Evolutionary conservation across 805 yeast species (phyloP).

Genomic region (Ogataea zsoltii): DNA sequence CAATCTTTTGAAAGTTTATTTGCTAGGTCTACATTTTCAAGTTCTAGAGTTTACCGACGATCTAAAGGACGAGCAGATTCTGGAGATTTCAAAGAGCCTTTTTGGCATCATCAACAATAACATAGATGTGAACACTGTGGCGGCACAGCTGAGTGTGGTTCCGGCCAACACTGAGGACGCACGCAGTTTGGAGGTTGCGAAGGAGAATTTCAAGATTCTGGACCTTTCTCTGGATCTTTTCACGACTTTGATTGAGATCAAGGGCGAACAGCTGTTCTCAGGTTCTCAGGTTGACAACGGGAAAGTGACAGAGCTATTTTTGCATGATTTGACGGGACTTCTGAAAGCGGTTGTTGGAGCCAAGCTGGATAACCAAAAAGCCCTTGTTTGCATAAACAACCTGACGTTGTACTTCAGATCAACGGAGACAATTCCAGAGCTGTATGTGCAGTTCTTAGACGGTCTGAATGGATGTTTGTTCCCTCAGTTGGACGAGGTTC

Average conservation of each 20-base stretch:
- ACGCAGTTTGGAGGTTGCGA: constrained; percentile 29
- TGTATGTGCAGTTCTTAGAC: constrained; percentile 12
- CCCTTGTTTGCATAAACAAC: constrained; percentile 71
- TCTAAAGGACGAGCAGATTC: constrained; percentile 23
- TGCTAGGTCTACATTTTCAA: constrained; percentile 34
- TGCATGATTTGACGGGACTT: constrained; percentile 24
- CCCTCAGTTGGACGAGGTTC: constrained; percentile 10
- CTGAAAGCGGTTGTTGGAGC: constrained; percentile 43
- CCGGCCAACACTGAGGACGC: constrained; percentile 9
- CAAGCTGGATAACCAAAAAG: constrained; percentile 53
- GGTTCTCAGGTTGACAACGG: constrained; percentile 1
- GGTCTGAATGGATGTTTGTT: constrained; percentile 13
- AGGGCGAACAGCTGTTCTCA: constrained; percentile 23
- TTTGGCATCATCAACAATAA: constrained; percentile 37
- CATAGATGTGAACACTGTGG: constrained; percentile 6
- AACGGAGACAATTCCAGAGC: constrained; percentile 29
- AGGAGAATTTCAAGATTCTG: constrained; percentile 57
- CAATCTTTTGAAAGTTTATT: constrained; percentile 24
- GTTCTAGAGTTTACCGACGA: constrained; percentile 30
- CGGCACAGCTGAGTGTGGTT: not conserved
- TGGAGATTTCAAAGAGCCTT: constrained; percentile 24
- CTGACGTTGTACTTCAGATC: constrained; percentile 40
- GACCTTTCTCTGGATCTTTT: constrained; percentile 75
- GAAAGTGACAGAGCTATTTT: constrained; percentile 16
- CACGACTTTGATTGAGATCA: constrained; percentile 69